Evolutionary conservation across 192 early-diverging fungal genomes (phyloP), one percentile per base, ranked within the genome.

Genomic region (Entomortierella beljakovae): DNA sequence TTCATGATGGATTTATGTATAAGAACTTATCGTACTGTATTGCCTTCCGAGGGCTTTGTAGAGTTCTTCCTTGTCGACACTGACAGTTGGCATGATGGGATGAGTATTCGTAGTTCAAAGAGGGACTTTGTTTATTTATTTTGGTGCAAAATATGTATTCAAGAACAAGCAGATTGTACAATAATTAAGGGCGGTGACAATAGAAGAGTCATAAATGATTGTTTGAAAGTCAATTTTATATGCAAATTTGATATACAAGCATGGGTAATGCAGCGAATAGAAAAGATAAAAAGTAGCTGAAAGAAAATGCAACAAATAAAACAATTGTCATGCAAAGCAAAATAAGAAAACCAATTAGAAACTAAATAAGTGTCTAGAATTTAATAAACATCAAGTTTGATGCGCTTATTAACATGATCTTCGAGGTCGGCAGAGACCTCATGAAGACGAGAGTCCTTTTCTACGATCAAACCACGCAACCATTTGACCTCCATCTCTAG

Each of bases 401-500:
- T 70, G 65, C 75, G 75, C 62, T 79, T 79, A 68, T 46, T 70
- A 22, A 66, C 49, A 52, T 68, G 61, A 10, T 79, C 75, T 1
- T 79, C 75, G 23, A 69, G 50, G 48, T 33, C 48, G 32, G 75
- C 61, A 65, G 67, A 61, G 26, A 65, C 67, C 50, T 79, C 75
- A 23, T 79, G 54, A 37, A 79, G 68, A 59, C 68, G 75, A 0
- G 90, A 85, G 49, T 90, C 89, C 75, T 92, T 91, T 80, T 97
- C 94, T 3, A 91, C 90, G 40, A 97, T 87, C 53, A 98, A 81
- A 52, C 91, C 88, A 57, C 96, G 91, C 53, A 99, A 84, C 94
- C 94, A 97, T 65, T 91, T 94, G 70, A 95, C 90, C 82, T 99
- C 97, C 74, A 92, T 92, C 77, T 96, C 95, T 54, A 97, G 87